Evolutionary conservation across 768 basidiomycete species (phyloP).

Genomic region (Tephrocybe rancida): DNA sequence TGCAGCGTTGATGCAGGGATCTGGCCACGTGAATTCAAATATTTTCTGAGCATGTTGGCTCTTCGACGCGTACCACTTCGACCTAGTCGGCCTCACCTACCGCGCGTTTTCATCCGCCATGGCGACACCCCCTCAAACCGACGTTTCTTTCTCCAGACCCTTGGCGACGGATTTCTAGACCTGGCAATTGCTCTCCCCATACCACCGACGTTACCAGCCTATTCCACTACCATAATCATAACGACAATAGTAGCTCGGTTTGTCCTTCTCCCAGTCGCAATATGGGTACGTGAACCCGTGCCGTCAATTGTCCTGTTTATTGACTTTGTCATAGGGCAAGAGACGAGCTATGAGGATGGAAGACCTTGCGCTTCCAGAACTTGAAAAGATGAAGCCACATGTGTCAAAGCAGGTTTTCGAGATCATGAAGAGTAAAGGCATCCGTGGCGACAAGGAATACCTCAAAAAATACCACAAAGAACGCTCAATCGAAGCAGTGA

Average conservation of each 20-base stretch:
- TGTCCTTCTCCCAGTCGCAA: slow-evolving; percentile 65
- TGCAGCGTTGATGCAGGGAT: no score
- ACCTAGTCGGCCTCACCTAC: slow-evolving; percentile 18
- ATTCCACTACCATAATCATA: slow-evolving; percentile 76
- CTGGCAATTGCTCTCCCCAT: slow-evolving; percentile 74
- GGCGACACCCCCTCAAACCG: slow-evolving; percentile 16
- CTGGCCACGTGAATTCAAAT: neutral
- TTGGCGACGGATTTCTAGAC: slow-evolving; percentile 74
- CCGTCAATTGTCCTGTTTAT: neutral
- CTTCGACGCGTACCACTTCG: slow-evolving; percentile 31
- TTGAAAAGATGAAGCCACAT: slow-evolving; percentile 49
- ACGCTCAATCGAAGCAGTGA: slow-evolving; percentile 50
- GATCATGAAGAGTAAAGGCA: slow-evolving; percentile 56
- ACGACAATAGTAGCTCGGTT: slow-evolving; percentile 64
- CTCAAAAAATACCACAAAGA: slow-evolving; percentile 50
- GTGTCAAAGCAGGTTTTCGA: slow-evolving; percentile 44
- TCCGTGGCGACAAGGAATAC: slow-evolving; percentile 55
- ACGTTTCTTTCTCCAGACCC: slow-evolving; percentile 40
- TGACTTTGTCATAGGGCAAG: slow-evolving; percentile 49
- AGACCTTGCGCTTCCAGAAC: slow-evolving; percentile 59
- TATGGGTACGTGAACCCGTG: slow-evolving; percentile 62
- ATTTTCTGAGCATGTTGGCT: slow-evolving; percentile 31
- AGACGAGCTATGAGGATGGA: slow-evolving; percentile 61
- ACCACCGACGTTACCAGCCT: slow-evolving; percentile 67
- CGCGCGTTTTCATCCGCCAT: slow-evolving; percentile 13